phyloP scores from a whole-genome alignment of 1,284 basidiomycete species.

The Cystodermella granulosa region DNA sequence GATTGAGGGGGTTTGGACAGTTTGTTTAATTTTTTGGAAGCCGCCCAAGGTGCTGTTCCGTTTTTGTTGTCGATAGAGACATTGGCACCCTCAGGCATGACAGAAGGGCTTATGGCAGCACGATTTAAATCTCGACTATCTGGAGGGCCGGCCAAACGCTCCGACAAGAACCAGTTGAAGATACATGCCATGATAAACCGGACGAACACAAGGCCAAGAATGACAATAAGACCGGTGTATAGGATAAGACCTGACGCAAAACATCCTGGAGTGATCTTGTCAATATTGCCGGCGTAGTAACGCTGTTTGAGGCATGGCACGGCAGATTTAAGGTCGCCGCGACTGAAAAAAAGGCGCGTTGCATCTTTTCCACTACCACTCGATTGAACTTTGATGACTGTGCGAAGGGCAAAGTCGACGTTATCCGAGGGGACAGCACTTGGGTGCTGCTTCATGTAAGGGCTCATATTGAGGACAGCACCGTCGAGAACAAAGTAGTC shows the following conservation, averaged over 20 bases:
- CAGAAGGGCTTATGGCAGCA: slow-evolving; percentile 84
- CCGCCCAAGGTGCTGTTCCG: slow-evolving; percentile 92
- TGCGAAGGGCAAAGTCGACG: slow-evolving; percentile 82
- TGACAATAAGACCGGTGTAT: slow-evolving; percentile 87
- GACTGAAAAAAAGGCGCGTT: slow-evolving; percentile 78
- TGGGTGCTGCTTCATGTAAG: slow-evolving; percentile 78
- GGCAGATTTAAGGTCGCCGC: slow-evolving; percentile 59
- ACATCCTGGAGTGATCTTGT: slow-evolving; percentile 94
- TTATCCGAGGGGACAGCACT: slow-evolving; percentile 65
- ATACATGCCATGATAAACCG: slow-evolving; percentile 95
- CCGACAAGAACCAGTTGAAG: slow-evolving; percentile 94
- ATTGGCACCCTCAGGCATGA: slow-evolving; percentile 93
- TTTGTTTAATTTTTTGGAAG: slow-evolving; percentile 51
- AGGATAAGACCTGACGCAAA: slow-evolving; percentile 88
- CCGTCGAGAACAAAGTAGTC: slow-evolving; percentile 90
- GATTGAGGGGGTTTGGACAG: slow-evolving; percentile 44
- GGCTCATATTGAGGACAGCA: slow-evolving; percentile 85
- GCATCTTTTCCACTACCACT: slow-evolving; percentile 76
- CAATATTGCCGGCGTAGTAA: slow-evolving; percentile 90
- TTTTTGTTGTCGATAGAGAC: slow-evolving; percentile 80
- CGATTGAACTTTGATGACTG: slow-evolving; percentile 53
- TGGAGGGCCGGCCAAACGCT: slow-evolving; percentile 70
- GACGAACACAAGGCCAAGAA: slow-evolving; percentile 83
- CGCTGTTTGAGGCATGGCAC: slow-evolving; percentile 78
- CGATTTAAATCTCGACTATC: slow-evolving; percentile 63